Conservation (phyloP, 352 stramenopile genomes). For the Elongisporangium anandrum region DNA sequence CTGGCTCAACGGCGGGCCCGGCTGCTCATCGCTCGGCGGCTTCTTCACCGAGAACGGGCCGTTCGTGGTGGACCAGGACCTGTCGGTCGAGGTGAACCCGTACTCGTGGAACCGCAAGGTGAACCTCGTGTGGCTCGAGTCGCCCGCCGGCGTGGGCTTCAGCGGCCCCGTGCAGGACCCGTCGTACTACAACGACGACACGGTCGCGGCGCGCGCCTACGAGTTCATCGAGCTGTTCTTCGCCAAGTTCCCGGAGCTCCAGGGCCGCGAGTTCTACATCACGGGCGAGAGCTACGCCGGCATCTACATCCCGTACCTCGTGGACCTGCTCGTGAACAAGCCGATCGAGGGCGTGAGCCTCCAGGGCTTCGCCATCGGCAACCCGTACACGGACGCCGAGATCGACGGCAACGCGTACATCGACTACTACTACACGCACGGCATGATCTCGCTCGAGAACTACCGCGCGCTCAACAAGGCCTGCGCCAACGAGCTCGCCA, state of each 20-base stretch:
- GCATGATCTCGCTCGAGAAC: constrained; percentile 72
- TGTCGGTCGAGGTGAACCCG: constrained; percentile 56
- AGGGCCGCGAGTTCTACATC: constrained; percentile 76
- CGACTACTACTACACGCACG: constrained; percentile 86
- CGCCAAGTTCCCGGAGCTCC: constrained; percentile 62
- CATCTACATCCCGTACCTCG: constrained; percentile 89
- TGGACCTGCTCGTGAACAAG: constrained; percentile 64
- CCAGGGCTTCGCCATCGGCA: constrained; percentile 74
- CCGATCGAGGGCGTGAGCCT: constrained; percentile 67
- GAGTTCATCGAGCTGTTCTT: constrained; percentile 76
- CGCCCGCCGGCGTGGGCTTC: constrained; percentile 70
- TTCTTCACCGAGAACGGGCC: constrained; percentile 67
- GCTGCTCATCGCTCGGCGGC: constrained; percentile 70
- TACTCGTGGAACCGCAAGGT: constrained; percentile 79
- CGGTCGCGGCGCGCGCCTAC: constrained; percentile 70
- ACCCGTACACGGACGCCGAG: constrained; percentile 58
- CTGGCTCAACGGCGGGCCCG: constrained; percentile 79
- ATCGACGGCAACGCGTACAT: constrained; percentile 72
- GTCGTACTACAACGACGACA: constrained; percentile 81
- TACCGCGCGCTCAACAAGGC: constrained; percentile 57
- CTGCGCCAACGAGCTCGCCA: constrained; percentile 52
- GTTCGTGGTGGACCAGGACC: constrained; percentile 55
- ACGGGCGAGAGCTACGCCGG: constrained; percentile 83
- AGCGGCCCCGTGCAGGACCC: constrained; percentile 46
- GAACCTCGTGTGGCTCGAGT: constrained; percentile 80